Conservation (phyloP, 257 asterid genomes). For the Coffea eugenioides region DNA sequence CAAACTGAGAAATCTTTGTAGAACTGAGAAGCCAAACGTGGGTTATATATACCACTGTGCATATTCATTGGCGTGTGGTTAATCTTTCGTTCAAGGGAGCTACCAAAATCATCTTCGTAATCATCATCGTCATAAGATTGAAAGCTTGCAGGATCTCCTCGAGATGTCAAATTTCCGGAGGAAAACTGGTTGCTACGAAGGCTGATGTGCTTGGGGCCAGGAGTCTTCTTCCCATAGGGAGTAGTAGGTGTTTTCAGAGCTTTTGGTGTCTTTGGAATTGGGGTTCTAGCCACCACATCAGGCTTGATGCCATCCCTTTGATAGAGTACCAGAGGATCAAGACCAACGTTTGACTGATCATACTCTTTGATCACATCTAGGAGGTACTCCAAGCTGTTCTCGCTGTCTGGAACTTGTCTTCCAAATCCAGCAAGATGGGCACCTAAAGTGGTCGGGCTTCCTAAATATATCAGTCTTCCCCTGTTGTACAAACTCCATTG, state of each 20-base stretch:
- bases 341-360: conserved; percentile 68
- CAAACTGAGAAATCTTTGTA: conserved; percentile 79
- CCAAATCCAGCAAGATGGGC: conserved; percentile 59
- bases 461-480: conserved; percentile 71
- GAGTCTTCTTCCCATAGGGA: conserved; percentile 39
- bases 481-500: conserved; percentile 26
- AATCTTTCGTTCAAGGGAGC: conserved; percentile 56
- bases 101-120: conserved; percentile 55
- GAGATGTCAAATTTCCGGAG: conserved; percentile 36
- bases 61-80: conserved; percentile 46
- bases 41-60: conserved; percentile 52
- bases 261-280: conserved; percentile 44
- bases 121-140: conserved; percentile 33
- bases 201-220: conserved; percentile 54
- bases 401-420: conserved; percentile 80
- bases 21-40: conserved; percentile 79
- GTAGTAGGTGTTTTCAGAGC: conserved; percentile 34
- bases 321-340: conserved; percentile 67
- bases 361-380: conserved; percentile 87
- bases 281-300: conserved; percentile 52
- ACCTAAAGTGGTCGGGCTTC: conserved; percentile 56
- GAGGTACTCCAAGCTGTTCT: conserved; percentile 70
- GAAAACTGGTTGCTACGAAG: conserved; percentile 56
- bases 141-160: conserved; percentile 35
- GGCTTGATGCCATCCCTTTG: conserved; percentile 75